Base-by-base conservation (phyloP, 306 rosid species). In the Hippophae tibetana region DNA sequence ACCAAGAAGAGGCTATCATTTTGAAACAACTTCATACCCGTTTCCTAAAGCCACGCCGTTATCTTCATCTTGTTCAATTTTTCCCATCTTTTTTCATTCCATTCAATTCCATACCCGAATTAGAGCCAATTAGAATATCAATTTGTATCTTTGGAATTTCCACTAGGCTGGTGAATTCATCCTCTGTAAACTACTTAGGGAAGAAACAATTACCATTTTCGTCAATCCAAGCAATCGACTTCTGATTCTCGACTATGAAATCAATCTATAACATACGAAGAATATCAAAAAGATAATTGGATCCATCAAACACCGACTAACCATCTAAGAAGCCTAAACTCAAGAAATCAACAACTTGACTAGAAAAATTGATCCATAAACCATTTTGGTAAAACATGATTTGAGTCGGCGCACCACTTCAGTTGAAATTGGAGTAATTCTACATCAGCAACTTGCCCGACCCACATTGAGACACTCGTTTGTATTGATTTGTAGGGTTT, bases 201-300 rank as follows among this genome's bases (percentile, higher is more conserved):
- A 86, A 83, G 57, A 86, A 82, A 31, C 72, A 68, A 60, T 63
- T 74, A 3, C 75, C 77, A 5, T 63, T 46, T 18, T 76, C 62
- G 27, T 86, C 87, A 42, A 82, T 64, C 94, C 94, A 86, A 14
- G 94, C 76, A 57, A 86, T 76, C 10, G 87, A 86, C 45, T 89
- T 56, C 64, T 69, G 80, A 10, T 27, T 58, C 18, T 77, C 84
- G 3, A 75, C 62, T 3, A 43, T 54, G 6, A 63, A 42, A 45
- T 86, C 81, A 48, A 74, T 64, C 75, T 76, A 82, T 41, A 82
- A 12, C 94, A 86, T 86, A 4, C 85, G 76, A 2, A 65, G 31
- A 43, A 86, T 74, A 65, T 86, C 94, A 52, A 86, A 64, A 42
- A 62, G 27, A 11, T 65, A 74, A 50, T 41, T 72, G 5, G 72